These are phyloP conservation scores for Colletotrichum shisoi DNA, from an alignment of 2,329 filamentous ascomycete genomes.

Conservation along the genomic window DNA sequence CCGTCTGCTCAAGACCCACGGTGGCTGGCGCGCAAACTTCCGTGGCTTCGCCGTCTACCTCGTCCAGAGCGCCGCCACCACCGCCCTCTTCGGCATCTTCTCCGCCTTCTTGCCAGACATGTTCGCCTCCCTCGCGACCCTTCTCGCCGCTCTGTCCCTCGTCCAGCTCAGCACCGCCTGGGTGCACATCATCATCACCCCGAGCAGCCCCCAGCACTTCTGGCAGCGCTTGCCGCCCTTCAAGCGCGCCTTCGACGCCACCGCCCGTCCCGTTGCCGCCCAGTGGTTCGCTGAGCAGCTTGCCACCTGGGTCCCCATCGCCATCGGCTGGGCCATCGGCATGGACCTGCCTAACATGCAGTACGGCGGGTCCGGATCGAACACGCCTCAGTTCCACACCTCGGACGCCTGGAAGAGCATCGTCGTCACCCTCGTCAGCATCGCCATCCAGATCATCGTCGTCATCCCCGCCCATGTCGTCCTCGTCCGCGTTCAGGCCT, in stretches of 20 bases:
- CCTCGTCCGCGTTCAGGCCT: conserved; percentile 84
- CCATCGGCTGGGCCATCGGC: conserved; percentile 49
- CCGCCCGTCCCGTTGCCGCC: conserved; percentile 71
- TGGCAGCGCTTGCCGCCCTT: conserved; percentile 74
- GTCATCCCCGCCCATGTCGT: conserved; percentile 79
- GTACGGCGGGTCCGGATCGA: conserved; percentile 47
- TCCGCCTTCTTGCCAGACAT: conserved; percentile 54
- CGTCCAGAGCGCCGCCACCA: conserved; percentile 49
- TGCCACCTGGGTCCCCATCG: conserved; percentile 56
- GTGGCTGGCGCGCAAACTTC: conserved; percentile 72
- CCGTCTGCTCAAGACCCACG: conserved; percentile 66
- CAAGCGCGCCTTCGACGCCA: conserved; percentile 70
- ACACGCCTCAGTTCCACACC: conserved; percentile 51
- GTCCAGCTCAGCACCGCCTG: conserved; percentile 77
- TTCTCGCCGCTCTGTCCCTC: conserved; percentile 67
- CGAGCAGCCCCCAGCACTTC: conserved; percentile 69
- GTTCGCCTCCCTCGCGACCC: conserved; percentile 59
- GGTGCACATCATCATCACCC: conserved; percentile 86
- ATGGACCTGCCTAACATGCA: conserved; percentile 52
- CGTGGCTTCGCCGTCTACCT: conserved; percentile 69
- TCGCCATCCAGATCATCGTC: conserved; percentile 66
- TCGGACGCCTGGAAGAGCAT: conserved; percentile 56
- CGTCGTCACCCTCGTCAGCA: conserved; percentile 54
- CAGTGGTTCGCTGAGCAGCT: conserved; percentile 67
- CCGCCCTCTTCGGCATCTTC: conserved; percentile 56